Percentiles rank a stretch among this genome's conserved stretches.
These are phyloP conservation scores for Chernovozyma aurita DNA, from an alignment of 1,139 yeast species.

Conservation along the genomic window DNA sequence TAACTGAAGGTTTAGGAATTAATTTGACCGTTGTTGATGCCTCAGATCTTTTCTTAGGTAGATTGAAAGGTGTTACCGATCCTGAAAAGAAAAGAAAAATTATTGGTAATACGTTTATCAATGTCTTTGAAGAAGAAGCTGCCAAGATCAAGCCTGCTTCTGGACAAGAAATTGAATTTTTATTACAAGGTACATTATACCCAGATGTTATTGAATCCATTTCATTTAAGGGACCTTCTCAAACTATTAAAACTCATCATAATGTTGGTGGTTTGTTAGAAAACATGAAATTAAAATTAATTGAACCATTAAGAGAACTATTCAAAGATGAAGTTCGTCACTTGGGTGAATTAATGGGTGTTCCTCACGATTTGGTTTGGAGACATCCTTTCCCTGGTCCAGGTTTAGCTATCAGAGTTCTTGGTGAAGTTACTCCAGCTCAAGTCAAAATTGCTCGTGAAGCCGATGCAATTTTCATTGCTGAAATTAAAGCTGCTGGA, in stretches of 20 bases:
- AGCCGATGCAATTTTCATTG: conserved; percentile 93
- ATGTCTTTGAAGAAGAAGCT: conserved; percentile 95
- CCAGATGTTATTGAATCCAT: conserved; percentile 99
- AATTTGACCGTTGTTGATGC: conserved; percentile 95
- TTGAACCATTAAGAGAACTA: conserved; percentile 96
- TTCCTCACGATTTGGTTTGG: conserved; percentile 97
- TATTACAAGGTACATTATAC: conserved; percentile 95
- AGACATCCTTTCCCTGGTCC: conserved; percentile 99
- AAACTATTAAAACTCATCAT: conserved; percentile 98
- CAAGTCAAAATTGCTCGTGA: conserved; percentile 96
- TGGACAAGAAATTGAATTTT: conserved; percentile 86
- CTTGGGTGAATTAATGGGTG: conserved; percentile 90
- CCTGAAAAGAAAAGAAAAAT: conserved; percentile 99
- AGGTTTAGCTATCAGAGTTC: conserved; percentile 96
- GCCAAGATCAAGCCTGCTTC: conserved; percentile 85
- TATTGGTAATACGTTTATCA: conserved; percentile 96
- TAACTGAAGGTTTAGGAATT: conserved; percentile 90
- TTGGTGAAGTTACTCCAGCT: conserved; percentile 90
- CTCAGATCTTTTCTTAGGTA: conserved; percentile 77
- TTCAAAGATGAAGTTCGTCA: conserved; percentile 98
- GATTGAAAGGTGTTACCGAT: conserved; percentile 91
- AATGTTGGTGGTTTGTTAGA: conserved; percentile 97
- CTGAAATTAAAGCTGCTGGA: conserved; percentile 91
- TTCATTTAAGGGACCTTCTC: conserved; percentile 99
- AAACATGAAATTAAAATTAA: conserved; percentile 95